A percentile compares a stretch with the other conserved stretches of the same genome.
Conservation (phyloP, 2,329 filamentous ascomycete species). For the Sporothrix inflata region DNA sequence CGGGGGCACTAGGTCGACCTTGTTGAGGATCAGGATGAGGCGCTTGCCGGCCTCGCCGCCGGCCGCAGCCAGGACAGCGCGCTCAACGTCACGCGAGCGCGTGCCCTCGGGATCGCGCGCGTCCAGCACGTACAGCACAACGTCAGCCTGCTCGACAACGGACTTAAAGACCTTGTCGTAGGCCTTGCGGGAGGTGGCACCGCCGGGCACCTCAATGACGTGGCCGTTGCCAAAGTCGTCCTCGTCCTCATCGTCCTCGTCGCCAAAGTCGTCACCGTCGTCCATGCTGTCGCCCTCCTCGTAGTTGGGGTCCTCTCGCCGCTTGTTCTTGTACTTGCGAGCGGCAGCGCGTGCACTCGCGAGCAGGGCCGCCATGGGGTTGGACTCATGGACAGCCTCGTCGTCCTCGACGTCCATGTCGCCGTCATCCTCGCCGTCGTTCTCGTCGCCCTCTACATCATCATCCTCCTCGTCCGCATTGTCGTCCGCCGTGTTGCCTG, state of each 20-base stretch:
- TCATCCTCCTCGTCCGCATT: constrained; percentile 51
- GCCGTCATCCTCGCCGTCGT: constrained; percentile 58
- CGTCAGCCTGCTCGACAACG: constrained; percentile 85
- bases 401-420: constrained; percentile 53
- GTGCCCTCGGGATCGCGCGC: constrained; percentile 90
- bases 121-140: constrained; percentile 90
- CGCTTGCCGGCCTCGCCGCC: constrained; percentile 63
- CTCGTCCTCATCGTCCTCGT: constrained; percentile 56
- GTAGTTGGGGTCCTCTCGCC: constrained; percentile 63
- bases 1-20: constrained; percentile 88
- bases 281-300: constrained; percentile 52
- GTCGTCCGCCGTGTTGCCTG: constrained; percentile 48
- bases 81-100: constrained; percentile 86
- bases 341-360: constrained; percentile 82
- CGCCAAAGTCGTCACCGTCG: constrained; percentile 44
- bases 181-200: constrained; percentile 73
- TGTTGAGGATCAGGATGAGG: constrained; percentile 90
- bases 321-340: constrained; percentile 70
- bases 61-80: constrained; percentile 86
- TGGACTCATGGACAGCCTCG: constrained; percentile 67
- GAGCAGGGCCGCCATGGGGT: constrained; percentile 90
- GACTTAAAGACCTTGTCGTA: constrained; percentile 97
- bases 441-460: constrained; percentile 54
- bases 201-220: constrained; percentile 54
- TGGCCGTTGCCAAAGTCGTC: constrained; percentile 53